phyloP scores from a whole-genome alignment of 176 grass and related monocot genomes.

The Puya raimondii region DNA sequence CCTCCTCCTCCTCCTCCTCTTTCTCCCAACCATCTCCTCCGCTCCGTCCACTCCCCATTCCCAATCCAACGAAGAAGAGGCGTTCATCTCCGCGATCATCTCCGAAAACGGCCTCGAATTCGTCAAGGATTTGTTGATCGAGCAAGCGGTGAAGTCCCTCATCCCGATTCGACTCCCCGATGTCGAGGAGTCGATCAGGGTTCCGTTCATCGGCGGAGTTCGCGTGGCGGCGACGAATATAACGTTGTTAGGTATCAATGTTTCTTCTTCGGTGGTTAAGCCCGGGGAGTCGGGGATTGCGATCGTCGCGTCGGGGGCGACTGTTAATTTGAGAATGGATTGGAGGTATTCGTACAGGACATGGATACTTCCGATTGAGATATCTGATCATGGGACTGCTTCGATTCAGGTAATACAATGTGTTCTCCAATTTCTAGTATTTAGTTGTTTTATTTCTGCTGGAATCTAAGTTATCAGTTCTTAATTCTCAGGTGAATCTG shows the following conservation, averaged over 20 bases:
- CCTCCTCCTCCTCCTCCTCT: constrained; percentile 15
- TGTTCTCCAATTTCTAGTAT: not conserved
- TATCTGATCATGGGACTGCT: constrained; percentile 61
- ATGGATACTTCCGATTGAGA: constrained; percentile 48
- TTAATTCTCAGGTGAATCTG: not conserved
- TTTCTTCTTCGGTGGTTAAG: constrained; percentile 38
- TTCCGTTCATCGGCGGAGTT: constrained; percentile 60
- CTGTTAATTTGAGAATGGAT: constrained; percentile 55
- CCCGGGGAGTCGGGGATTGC: constrained; percentile 55
- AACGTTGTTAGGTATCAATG: constrained; percentile 33
- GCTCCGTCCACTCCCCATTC: not conserved
- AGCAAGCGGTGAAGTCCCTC: constrained; percentile 43
- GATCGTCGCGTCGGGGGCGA: constrained; percentile 59
- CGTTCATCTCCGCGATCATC: constrained; percentile 60
- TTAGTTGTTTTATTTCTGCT: not conserved
- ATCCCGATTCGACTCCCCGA: constrained; percentile 45
- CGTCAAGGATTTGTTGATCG: constrained; percentile 66
- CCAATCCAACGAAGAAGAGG: not conserved
- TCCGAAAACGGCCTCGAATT: constrained; percentile 78
- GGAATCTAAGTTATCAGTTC: not conserved
- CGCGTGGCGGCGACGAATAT: constrained; percentile 42
- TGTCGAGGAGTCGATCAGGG: constrained; percentile 48
- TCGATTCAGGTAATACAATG: constrained; percentile 54
- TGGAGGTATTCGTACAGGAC: constrained; percentile 69
- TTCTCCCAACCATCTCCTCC: constrained; percentile 13